Evolutionary conservation across 441 rosid species (phyloP).

Genomic region (Gossypium gossypioides): DNA sequence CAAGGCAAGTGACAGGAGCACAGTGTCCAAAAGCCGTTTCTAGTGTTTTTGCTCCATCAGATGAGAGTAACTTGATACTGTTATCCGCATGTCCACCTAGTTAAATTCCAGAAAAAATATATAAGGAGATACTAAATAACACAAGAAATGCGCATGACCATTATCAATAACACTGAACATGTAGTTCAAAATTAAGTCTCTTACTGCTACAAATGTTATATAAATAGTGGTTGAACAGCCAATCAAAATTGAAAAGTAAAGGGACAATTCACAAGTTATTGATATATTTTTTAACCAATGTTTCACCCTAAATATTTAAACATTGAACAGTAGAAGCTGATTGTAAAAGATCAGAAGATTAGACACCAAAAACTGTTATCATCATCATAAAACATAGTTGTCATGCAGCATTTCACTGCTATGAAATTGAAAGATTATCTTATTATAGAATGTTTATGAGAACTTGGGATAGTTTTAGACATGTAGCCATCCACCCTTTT

Average conservation of each 20-base stretch:
- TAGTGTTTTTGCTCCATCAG: conserved; percentile 81
- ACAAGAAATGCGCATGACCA: background rate
- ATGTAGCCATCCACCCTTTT: background rate
- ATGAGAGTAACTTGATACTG: conserved; percentile 72
- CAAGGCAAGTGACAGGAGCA: conserved; percentile 94
- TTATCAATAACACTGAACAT: background rate
- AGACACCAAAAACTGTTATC: background rate
- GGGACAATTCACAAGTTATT: background rate
- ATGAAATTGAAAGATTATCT: background rate
- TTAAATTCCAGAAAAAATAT: conserved; percentile 12
- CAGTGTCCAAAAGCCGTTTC: conserved; percentile 86
- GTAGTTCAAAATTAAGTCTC: background rate
- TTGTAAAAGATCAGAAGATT: background rate
- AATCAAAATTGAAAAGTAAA: background rate
- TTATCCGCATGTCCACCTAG: conserved; percentile 93
- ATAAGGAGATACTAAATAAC: background rate
- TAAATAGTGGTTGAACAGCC: background rate
- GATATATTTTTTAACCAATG: background rate
- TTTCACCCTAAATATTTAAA: background rate
- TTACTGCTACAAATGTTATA: background rate
- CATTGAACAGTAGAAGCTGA: background rate
- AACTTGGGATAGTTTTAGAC: background rate
- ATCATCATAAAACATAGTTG: background rate
- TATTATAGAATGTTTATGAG: background rate
- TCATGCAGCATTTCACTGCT: background rate